Evolutionary conservation across 225 moss, liverwort and hornwort genomes (phyloP).

Genomic region (Ulota crispa): DNA sequence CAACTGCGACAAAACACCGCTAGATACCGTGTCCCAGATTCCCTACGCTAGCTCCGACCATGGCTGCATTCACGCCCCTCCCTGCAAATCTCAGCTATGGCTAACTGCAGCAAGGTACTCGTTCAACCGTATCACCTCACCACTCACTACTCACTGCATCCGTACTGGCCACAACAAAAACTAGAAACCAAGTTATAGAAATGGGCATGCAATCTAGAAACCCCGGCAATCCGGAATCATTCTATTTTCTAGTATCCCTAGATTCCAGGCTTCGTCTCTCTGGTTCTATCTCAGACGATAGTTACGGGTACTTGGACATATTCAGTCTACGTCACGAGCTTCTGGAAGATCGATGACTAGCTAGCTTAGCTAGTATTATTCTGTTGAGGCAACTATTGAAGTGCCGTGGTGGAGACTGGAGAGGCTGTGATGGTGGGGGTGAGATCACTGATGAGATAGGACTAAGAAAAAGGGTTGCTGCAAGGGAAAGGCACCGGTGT

Average conservation of each 20-base stretch:
- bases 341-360: neutral
- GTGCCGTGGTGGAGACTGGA: neutral
- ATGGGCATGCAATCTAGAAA: neutral
- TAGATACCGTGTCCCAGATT: neutral
- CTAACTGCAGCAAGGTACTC: neutral
- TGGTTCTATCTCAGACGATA: too few relatives aligned
- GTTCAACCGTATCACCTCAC: neutral
- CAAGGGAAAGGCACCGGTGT: neutral
- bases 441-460: neutral
- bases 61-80: neutral
- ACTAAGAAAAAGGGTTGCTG: neutral
- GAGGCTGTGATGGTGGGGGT: constrained; percentile 2
- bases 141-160: neutral
- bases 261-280: neutral
- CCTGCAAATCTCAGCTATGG: neutral
- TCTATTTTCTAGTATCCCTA: neutral
- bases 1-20: neutral
- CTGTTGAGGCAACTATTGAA: too few relatives aligned
- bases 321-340: neutral
- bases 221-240: neutral
- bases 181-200: too few relatives aligned
- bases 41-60: neutral
- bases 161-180: too few relatives aligned
- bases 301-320: neutral
- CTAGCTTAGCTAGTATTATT: neutral